These are phyloP conservation scores for Penstemon barbatus DNA, from an alignment of 257 asterid species.

Conservation along the genomic window DNA sequence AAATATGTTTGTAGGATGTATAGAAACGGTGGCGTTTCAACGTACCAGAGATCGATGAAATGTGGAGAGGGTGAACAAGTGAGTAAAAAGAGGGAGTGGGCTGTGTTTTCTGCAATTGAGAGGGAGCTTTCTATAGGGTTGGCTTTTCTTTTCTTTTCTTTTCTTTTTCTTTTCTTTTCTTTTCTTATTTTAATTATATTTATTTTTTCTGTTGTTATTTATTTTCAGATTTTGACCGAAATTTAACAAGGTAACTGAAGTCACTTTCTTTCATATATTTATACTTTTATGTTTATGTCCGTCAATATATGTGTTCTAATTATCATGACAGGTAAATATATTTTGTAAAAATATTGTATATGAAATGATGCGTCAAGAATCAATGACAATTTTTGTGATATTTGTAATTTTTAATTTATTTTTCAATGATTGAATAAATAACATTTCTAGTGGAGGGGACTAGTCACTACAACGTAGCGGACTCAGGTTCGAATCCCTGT, in stretches of 20 bases:
- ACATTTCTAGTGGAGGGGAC: too few species aligned
- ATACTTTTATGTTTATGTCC: too few species aligned
- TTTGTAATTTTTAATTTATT: too few species aligned
- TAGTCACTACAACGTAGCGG: too few species aligned
- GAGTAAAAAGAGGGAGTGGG: constrained; percentile 27
- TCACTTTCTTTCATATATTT: too few species aligned
- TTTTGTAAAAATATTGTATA: too few species aligned
- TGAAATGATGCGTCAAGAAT: too few species aligned
- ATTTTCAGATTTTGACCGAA: constrained; percentile 26
- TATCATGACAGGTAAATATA: too few species aligned
- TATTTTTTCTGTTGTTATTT: constrained; percentile 14
- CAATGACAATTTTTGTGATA: too few species aligned
- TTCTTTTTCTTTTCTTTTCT: constrained; percentile 17
- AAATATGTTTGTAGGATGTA: neutral
- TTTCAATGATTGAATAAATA: too few species aligned
- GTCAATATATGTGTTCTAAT: too few species aligned
- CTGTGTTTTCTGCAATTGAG: constrained; percentile 40
- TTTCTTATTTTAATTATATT: constrained; percentile 1
- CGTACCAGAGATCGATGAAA: constrained; percentile 45
- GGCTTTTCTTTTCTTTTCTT: constrained; percentile 31
- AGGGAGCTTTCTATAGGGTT: constrained; percentile 45
- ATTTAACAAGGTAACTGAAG: constrained; percentile 20
- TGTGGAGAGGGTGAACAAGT: constrained; percentile 28
- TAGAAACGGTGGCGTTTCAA: constrained; percentile 26
- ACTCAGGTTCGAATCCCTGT: too few species aligned